Base-by-base conservation (phyloP, 352 stramenopile species). In the Phytophthora sp. region DNA sequence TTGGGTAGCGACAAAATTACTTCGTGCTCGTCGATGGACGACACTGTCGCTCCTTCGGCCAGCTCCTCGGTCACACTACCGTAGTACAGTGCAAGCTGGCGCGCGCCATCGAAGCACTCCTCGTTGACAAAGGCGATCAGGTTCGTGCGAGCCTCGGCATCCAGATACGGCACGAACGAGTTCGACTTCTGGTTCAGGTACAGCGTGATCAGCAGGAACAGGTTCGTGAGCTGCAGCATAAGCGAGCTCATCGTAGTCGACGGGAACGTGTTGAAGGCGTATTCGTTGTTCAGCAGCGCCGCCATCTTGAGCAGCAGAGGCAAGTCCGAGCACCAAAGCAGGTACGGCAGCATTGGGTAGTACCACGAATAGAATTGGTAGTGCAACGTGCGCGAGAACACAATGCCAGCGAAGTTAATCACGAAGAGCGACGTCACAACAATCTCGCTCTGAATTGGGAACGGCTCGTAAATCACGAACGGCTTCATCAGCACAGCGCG, bases 361-460 rank as follows among this genome's bases (percentile, higher is more conserved):
- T 98, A 99, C 95, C 95, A 98, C 23, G 80, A 77, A 71, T 97
- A 98, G 64, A 99, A 98, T 79, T 99, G 98, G 81, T 99, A 99
- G 79, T 99, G 97, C 61, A 99, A 68, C 35, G 95, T 99, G 31
- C 98, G 82, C 28, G 95, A 87, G 75, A 99, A 99, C 43, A 85
- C 91, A 46, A 99, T 96, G 44, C 98, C 98, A 42, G 99, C 83
- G 73, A 98, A 99, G 76, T 99, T 99, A 65, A 92, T 91, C 12
- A 76, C 74, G 45, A 98, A 97, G 18, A 97, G 66, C 5, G 82
- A 91, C 45, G 83, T 95, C 37, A 94, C 80, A n/a, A 95, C 63
- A 30, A 95, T 88, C 34, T 95, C 87, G 15, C 81, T 81, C 20
- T 87, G 87, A 58, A 95, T 91, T 34, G 87, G 84, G 60, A 92